These are phyloP conservation scores for Raddia guianensis DNA, from an alignment of 176 grass and related monocot species.

Conservation along the genomic window DNA sequence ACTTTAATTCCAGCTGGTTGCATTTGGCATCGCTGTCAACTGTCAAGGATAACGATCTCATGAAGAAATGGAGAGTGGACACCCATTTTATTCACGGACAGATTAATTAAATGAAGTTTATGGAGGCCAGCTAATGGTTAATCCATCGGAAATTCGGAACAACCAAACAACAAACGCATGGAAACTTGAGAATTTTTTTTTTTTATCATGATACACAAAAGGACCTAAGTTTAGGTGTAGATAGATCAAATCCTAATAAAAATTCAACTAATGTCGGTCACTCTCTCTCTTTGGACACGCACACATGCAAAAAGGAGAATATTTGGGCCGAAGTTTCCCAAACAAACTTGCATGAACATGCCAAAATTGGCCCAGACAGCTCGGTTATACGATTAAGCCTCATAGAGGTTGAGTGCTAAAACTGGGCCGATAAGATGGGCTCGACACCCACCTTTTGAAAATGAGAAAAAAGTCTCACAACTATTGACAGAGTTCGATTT, in stretches of 20 bases:
- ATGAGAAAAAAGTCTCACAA: too few relatives aligned
- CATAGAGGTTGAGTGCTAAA: neutral
- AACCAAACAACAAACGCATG: neutral
- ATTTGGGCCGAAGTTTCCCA: neutral
- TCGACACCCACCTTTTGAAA: neutral
- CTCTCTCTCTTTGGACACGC: neutral
- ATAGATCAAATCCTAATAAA: neutral
- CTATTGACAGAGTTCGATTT: too few relatives aligned
- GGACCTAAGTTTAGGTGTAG: neutral
- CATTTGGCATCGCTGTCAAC: neutral
- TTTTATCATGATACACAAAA: neutral
- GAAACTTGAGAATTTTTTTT: neutral
- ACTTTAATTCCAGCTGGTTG: neutral
- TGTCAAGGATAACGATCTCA: constrained; percentile 5
- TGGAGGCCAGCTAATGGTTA: neutral
- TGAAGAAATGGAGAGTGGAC: neutral
- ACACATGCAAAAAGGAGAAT: neutral
- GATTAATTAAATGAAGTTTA: neutral
- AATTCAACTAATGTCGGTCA: neutral
- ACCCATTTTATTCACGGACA: neutral
- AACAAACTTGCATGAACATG: neutral
- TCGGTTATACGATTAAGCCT: neutral
- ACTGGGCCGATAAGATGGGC: neutral
- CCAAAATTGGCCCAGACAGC: neutral
- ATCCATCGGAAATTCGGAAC: neutral